phyloP scores from a whole-genome alignment of 2,329 filamentous ascomycete species.

The Arthrinium phaeospermum region DNA sequence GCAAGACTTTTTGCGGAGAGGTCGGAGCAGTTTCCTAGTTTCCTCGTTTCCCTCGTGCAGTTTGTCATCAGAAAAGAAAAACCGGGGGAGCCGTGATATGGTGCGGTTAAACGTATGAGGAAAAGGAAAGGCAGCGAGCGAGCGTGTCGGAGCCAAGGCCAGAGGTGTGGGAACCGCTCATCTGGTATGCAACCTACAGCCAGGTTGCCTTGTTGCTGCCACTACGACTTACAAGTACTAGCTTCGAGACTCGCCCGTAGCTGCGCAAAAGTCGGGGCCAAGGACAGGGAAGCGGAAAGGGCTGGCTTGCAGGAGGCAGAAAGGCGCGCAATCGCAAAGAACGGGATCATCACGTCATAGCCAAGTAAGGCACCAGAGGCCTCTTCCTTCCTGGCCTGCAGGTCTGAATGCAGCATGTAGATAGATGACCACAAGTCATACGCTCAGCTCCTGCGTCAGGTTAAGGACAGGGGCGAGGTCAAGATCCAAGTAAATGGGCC shows the following conservation, averaged over 20 bases:
- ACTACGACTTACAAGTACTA: not conserved
- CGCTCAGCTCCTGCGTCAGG: not conserved
- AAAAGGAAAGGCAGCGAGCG: not conserved
- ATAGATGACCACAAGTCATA: not conserved
- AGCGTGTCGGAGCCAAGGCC: not conserved
- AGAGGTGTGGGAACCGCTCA: not conserved
- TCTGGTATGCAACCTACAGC: constrained; percentile 5
- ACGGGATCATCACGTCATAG: not conserved
- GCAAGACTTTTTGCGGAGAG: not conserved
- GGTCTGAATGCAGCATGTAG: no score
- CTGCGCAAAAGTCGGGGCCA: not conserved
- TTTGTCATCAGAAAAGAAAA: not conserved
- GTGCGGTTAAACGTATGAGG: not conserved
- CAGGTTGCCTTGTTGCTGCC: not conserved
- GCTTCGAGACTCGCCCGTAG: not conserved
- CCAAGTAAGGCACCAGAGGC: not conserved
- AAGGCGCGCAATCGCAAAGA: not conserved
- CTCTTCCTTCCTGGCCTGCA: not conserved
- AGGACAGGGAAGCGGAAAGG: not conserved
- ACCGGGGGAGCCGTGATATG: not conserved
- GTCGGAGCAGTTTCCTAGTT: not conserved
- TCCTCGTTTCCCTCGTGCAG: not conserved
- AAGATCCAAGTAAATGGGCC: not conserved
- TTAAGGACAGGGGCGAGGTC: not conserved
- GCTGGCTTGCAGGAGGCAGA: not conserved